Evolutionary conservation across 2,329 filamentous ascomycete species (phyloP).

Genomic region (Arthrinium puccinioides): DNA sequence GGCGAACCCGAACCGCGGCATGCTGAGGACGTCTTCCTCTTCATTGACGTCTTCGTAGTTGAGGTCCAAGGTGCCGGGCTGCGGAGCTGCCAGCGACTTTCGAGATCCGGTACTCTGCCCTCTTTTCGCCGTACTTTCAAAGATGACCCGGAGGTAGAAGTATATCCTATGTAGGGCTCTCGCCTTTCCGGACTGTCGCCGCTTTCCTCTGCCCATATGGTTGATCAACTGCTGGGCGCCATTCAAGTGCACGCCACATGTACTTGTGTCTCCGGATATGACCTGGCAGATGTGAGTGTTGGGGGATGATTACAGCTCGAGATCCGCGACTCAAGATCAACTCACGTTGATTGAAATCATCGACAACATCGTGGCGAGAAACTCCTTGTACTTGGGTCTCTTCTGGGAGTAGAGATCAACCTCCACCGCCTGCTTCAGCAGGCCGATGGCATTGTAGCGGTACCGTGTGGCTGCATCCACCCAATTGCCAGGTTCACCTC

Average conservation of each 20-base stretch:
- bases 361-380: constrained; percentile 18
- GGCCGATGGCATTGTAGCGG: constrained; percentile 11
- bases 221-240: constrained; percentile 13
- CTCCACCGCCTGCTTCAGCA: constrained; percentile 14
- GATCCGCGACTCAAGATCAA: too few species aligned
- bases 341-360: constrained; percentile 19
- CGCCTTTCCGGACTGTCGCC: constrained; percentile 1
- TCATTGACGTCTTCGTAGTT: too few species aligned
- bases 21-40: too few species aligned
- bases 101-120: too few species aligned
- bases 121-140: constrained; percentile 13
- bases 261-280: constrained; percentile 17
- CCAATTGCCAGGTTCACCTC: constrained; percentile 9
- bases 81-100: too few species aligned
- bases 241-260: constrained; percentile 15
- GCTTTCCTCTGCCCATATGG: constrained; percentile 11
- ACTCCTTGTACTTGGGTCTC: constrained; percentile 18
- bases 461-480: constrained; percentile 5
- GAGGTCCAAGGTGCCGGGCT: too few species aligned
- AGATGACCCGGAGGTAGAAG: constrained; percentile 16
- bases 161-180: constrained; percentile 15
- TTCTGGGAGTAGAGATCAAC: constrained; percentile 3
- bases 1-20: neutral
- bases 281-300: constrained; percentile 7
- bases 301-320: too few species aligned